Base-by-base conservation (phyloP, 768 basidiomycete genomes). In the Russula earlei region DNA sequence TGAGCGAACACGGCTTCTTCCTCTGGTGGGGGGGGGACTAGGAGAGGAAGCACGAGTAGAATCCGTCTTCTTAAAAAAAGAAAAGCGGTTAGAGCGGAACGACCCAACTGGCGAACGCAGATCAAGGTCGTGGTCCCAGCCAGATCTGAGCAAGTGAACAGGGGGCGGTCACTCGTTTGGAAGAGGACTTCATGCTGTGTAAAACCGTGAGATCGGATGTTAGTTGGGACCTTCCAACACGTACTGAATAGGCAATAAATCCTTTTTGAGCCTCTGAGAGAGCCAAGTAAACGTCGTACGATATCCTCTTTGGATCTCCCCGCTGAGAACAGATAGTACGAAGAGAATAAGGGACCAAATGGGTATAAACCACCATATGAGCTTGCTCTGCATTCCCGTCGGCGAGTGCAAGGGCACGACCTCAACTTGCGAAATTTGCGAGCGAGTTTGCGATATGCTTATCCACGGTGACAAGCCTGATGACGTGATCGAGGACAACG, bases 351-450 rank as follows among this genome's bases (percentile, higher is more conserved):
- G 44, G 17, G 62, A 61, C 59, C 55, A 62, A 11, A 57, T 15
- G 3, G 62, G 62, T 24, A 61, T 57, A 22, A 61, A 56, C 62
- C 62, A 62, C 62, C 62, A 62, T 17, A 61, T 42, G 17, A 62
- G 52, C 46, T 62, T 34, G 19, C 45, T 54, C 29, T 44, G 50
- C 29, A 57, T 3, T 20, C 36, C 31, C n/a, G 43, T 36, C 10
- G 29, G 45, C 15, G 55, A 49, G 11, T 44, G 33, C 6, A 51
- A 38, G 7, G 50, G 24, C 8, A 57, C 33, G 29, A 55, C 24
- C 24, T 52, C 59, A 36, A 62, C 34, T 12, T 40, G 33, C 29
- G 40, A 42, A 50, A 61, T 22, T 27, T 54, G 37, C 25, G 59
- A 44, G 38, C 55, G 59, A 19, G 50, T 43, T 47, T 56, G 47